These are phyloP conservation scores for Aspergillus amoenus DNA, from an alignment of 2,329 filamentous ascomycete genomes.

Conservation along the genomic window DNA sequence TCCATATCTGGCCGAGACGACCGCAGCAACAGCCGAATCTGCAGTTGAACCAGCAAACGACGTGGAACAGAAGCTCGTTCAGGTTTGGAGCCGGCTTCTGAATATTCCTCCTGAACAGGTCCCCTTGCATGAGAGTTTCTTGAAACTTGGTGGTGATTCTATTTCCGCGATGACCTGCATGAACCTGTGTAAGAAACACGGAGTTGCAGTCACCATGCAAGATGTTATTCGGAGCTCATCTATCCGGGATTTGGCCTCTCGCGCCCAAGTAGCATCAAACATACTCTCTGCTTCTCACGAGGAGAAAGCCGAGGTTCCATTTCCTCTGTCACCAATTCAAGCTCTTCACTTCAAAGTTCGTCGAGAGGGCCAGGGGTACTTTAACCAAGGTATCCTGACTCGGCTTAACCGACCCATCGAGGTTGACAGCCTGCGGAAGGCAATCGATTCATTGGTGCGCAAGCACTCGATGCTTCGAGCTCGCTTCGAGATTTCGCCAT, in stretches of 20 bases:
- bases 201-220: slow-evolving; percentile 48
- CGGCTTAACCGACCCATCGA: slow-evolving; percentile 28
- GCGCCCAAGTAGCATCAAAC: slow-evolving; percentile 24
- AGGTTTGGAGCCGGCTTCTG: slow-evolving; percentile 39
- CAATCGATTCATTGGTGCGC: slow-evolving; percentile 31
- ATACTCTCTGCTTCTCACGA: slow-evolving; percentile 32
- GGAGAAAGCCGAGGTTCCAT: slow-evolving; percentile 31
- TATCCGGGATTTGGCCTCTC: slow-evolving; percentile 37
- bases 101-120: slow-evolving; percentile 36
- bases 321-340: slow-evolving; percentile 39
- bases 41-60: slow-evolving; percentile 18
- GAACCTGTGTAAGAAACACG: slow-evolving; percentile 46
- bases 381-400: slow-evolving; percentile 41
- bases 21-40: background rate
- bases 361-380: slow-evolving; percentile 34
- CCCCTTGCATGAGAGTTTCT: slow-evolving; percentile 39
- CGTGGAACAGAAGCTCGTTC: slow-evolving; percentile 31
- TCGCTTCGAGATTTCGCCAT: slow-evolving; percentile 26
- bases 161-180: slow-evolving; percentile 53
- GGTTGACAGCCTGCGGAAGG: slow-evolving; percentile 22
- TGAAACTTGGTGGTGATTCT: slow-evolving; percentile 50
- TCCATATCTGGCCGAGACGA: background rate
- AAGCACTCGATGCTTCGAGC: slow-evolving; percentile 41
- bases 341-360: slow-evolving; percentile 36
- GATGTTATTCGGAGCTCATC: slow-evolving; percentile 50